Evolutionary conservation across 257 asterid genomes (phyloP), one percentile per base, ranked within the genome.

Genomic region (Solanum pinnatisectum): DNA sequence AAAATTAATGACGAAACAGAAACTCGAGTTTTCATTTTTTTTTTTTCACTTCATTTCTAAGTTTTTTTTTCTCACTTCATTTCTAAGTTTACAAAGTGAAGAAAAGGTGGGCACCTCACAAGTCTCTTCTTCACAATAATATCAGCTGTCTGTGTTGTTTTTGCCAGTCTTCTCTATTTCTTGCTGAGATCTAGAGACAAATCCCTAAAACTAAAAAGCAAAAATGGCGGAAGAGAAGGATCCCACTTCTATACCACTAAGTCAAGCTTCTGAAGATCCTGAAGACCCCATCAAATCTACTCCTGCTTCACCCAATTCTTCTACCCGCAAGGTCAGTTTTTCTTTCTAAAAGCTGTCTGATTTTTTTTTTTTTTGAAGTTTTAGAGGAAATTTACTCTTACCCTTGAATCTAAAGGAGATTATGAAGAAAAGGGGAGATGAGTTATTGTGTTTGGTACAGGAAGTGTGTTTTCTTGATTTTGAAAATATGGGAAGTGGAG

Each of bases 141-240:
- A 22, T 81, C 85, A 46, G 25, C 70, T 30, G 70, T 10, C 37
- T 42, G n/a, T 25, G 22, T 11, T 42, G 84, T 25, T 78, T 56
- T 42, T 42, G 18, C 39, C 42, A 32, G 79, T 87, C 76, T 52
- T 77, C 33, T 52, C 85, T 32, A 35, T 33, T 87, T 87, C 86
- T 77, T 87, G 7, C 70, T 30, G 42, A 81, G 85, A 81, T 81
- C 85, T 81, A 30, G 23, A 42, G 33, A 74, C 52, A 23, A 40
- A 27, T 1, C 39, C 76, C 39, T 14, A 30, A 13, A 39, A 18
- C 10, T 5, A n/a, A 32, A 2, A 20, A n/a, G 25, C 25, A 13
- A 39, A 81, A 88, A 96, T 96, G 98, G 96, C 98, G 89, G 96
- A 95, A 87, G 98, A 95, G 89, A 96, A 94, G 89, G 98, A 95